Conservation (phyloP, 495 filamentous ascomycete species). For the Penicillium bovifimosum region DNA sequence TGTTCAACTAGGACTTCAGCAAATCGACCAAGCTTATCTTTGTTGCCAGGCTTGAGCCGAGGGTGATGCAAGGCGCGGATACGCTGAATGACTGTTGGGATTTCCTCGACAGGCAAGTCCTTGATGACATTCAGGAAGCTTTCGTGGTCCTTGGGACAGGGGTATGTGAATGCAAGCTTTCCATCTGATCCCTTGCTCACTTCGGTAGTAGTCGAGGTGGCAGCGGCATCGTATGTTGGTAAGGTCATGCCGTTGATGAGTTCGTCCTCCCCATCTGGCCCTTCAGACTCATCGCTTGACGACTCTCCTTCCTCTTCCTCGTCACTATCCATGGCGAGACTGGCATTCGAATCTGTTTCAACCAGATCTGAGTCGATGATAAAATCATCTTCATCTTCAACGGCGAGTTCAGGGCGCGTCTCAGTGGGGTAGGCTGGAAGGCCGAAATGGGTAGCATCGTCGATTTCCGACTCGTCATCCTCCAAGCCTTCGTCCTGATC, state of each 20-base stretch:
- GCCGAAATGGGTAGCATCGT: constrained; percentile 51
- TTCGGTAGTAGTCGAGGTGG: constrained; percentile 21
- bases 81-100: constrained; percentile 77
- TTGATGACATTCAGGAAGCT: constrained; percentile 64
- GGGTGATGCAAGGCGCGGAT: constrained; percentile 86
- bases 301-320: constrained; percentile 44
- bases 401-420: constrained; percentile 39
- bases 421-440: constrained; percentile 31
- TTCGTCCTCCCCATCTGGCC: constrained; percentile 44
- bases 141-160: constrained; percentile 71
- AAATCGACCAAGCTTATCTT: constrained; percentile 71
- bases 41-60: constrained; percentile 79
- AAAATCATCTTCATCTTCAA: constrained; percentile 93
- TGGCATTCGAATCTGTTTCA: constrained; percentile 48
- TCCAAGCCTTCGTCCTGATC: not conserved
- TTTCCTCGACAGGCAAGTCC: constrained; percentile 51
- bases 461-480: constrained; percentile 27
- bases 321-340: constrained; percentile 47
- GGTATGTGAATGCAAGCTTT: constrained; percentile 70
- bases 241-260: constrained; percentile 38
- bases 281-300: constrained; percentile 45
- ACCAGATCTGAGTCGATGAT: constrained; percentile 82
- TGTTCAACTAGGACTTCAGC: constrained; percentile 72
- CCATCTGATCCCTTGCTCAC: constrained; percentile 40
- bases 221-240: constrained; percentile 19